These are phyloP conservation scores for Leersia perrieri DNA, from an alignment of 176 grass and related monocot genomes.

Conservation along the genomic window DNA sequence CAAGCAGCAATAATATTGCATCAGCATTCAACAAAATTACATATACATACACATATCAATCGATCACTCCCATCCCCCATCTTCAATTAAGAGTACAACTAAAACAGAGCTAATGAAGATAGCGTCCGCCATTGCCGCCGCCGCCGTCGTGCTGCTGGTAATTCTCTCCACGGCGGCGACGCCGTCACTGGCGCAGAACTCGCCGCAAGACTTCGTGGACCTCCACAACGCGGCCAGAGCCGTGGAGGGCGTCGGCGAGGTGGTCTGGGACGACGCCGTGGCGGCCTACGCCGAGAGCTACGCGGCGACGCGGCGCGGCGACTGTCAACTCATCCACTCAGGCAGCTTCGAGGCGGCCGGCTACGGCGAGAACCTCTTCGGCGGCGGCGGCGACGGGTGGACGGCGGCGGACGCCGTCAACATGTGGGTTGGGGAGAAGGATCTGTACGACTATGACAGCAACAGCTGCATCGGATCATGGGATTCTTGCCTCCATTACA, in stretches of 20 bases:
- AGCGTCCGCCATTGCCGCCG: too few relatives aligned
- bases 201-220: slow-evolving; percentile 36
- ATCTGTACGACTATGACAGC: slow-evolving; percentile 24
- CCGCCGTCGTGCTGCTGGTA: background rate
- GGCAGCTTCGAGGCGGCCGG: background rate
- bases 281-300: slow-evolving; percentile 33
- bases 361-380: slow-evolving; percentile 51
- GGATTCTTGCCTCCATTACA: slow-evolving; percentile 42
- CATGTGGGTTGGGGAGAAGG: slow-evolving; percentile 32
- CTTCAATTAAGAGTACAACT: too few relatives aligned
- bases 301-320: slow-evolving; percentile 7
- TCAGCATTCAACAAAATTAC: too few relatives aligned
- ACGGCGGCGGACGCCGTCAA: slow-evolving; percentile 30
- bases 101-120: too few relatives aligned
- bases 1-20: too few relatives aligned
- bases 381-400: background rate
- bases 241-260: slow-evolving; percentile 16
- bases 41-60: too few relatives aligned
- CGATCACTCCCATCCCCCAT: too few relatives aligned
- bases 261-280: slow-evolving; percentile 34
- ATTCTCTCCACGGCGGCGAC: slow-evolving; percentile 5
- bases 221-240: slow-evolving; percentile 34
- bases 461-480: slow-evolving; percentile 20
- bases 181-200: slow-evolving; percentile 30
- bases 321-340: slow-evolving; percentile 24